Evolutionary conservation across 495 filamentous ascomycete genomes (phyloP).

Genomic region (Neurospora sp.): DNA sequence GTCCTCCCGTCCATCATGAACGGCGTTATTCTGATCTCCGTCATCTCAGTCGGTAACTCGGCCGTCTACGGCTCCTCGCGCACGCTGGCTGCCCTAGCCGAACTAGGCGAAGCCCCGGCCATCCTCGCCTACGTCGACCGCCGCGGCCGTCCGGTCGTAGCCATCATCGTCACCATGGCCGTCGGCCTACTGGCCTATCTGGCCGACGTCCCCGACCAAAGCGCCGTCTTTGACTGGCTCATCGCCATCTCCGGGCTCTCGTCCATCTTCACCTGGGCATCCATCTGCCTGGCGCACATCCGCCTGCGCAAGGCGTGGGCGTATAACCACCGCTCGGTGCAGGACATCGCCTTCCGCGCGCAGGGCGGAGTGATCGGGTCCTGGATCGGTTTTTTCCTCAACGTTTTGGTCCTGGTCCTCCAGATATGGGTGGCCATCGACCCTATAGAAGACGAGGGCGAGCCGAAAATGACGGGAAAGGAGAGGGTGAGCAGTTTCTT

Average conservation of each 20-base stretch:
- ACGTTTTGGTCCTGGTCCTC: constrained; percentile 65
- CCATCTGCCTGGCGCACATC: constrained; percentile 81
- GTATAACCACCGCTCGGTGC: constrained; percentile 56
- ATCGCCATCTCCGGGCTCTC: constrained; percentile 81
- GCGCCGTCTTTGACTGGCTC: constrained; percentile 73
- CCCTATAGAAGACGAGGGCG: constrained; percentile 16
- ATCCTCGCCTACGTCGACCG: constrained; percentile 78
- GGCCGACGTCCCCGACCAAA: constrained; percentile 51
- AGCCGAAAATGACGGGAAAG: constrained; percentile 27
- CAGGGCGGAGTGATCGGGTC: constrained; percentile 76
- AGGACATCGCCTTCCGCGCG: constrained; percentile 74
- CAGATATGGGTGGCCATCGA: constrained; percentile 87
- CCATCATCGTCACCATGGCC: constrained; percentile 56
- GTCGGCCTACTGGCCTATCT: constrained; percentile 75
- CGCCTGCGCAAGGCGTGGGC: constrained; percentile 79
- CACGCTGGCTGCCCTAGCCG: constrained; percentile 77
- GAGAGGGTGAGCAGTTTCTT: constrained; percentile 55
- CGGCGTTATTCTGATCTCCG: constrained; percentile 80
- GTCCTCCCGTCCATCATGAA: constrained; percentile 80
- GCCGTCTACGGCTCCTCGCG: constrained; percentile 82
- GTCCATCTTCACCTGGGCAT: constrained; percentile 89
- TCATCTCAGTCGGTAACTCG: constrained; percentile 81
- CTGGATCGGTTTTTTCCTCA: constrained; percentile 75
- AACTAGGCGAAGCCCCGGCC: constrained; percentile 70
- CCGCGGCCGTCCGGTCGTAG: constrained; percentile 65